Conservation (phyloP, 2,329 filamentous ascomycete species). For the Ilyonectria destructans region DNA sequence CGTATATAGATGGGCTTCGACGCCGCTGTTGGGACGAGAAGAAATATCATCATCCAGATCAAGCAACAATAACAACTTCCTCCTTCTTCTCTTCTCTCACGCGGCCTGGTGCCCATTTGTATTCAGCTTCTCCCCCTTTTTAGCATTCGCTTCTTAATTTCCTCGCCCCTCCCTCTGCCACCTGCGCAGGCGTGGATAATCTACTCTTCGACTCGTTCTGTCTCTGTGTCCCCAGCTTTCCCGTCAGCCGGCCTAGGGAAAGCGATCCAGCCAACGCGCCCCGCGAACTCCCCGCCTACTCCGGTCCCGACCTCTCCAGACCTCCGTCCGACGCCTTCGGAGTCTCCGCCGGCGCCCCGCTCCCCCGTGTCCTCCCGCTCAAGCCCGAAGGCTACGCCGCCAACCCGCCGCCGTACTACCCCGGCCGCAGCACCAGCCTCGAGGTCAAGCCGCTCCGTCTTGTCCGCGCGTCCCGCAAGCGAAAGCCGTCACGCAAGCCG, state of each 20-base stretch:
- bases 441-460: conserved; percentile 42
- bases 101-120: conserved; percentile 25
- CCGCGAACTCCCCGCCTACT: conserved; percentile 36
- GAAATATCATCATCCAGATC: conserved; percentile 28
- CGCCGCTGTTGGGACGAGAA: conserved; percentile 7
- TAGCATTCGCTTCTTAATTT: conserved; percentile 13
- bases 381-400: conserved; percentile 38
- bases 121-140: not conserved
- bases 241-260: conserved; percentile 37
- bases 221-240: conserved; percentile 40
- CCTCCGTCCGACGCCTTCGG: conserved; percentile 27
- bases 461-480: conserved; percentile 38
- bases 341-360: conserved; percentile 36
- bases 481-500: conserved; percentile 21
- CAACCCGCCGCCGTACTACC: conserved; percentile 40
- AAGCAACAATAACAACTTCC: conserved; percentile 23
- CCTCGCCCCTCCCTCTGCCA: conserved; percentile 23
- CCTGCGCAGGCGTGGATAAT: conserved; percentile 42
- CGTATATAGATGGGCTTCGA: conserved; percentile 36
- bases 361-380: conserved; percentile 41
- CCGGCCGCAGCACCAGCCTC: conserved; percentile 32
- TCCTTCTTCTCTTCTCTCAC: conserved; percentile 25
- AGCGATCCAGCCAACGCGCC: conserved; percentile 18
- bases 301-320: conserved; percentile 33
- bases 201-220: conserved; percentile 40